Percentiles rank a stretch among this genome's conserved stretches.
phyloP scores from a whole-genome alignment of 768 basidiomycete genomes.

The Pholiota molesta region DNA sequence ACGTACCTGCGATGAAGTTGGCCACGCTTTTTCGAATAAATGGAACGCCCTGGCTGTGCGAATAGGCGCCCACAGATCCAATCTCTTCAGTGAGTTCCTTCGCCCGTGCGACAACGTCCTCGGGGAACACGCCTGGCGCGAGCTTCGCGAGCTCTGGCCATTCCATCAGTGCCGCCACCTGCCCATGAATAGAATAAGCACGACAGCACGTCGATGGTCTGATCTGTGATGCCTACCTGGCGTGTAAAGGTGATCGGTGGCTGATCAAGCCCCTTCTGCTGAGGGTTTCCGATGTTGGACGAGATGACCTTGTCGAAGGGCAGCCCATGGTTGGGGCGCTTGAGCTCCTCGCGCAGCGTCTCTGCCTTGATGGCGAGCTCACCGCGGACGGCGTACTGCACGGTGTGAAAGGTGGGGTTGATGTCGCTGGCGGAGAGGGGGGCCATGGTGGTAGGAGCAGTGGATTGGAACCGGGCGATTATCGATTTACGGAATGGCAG shows the following conservation, averaged over 20 bases:
- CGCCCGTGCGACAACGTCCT: slow-evolving; percentile 84
- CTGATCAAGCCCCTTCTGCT: slow-evolving; percentile 94
- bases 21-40: slow-evolving; percentile 88
- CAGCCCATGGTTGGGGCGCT: slow-evolving; percentile 56
- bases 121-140: slow-evolving; percentile 79
- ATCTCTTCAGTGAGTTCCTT: slow-evolving; percentile 81
- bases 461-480: slow-evolving; percentile 15
- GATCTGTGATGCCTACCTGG: slow-evolving; percentile 62
- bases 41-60: slow-evolving; percentile 92
- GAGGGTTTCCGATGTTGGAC: slow-evolving; percentile 98
- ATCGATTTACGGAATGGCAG: slow-evolving; percentile 18
- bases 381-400: slow-evolving; percentile 96
- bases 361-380: slow-evolving; percentile 97
- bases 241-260: slow-evolving; percentile 89
- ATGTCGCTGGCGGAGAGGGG: slow-evolving; percentile 73
- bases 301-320: slow-evolving; percentile 91
- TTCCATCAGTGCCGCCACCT: slow-evolving; percentile 92
- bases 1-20: slow-evolving; percentile 81
- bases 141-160: slow-evolving; percentile 84
- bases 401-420: slow-evolving; percentile 84
- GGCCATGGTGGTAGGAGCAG: slow-evolving; percentile 43
- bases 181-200: background rate
- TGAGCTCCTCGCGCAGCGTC: slow-evolving; percentile 71
- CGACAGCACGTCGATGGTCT: slow-evolving; percentile 5
- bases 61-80: slow-evolving; percentile 93